Percentiles rank a stretch among this genome's conserved stretches.
These are phyloP conservation scores for Exophiala oligosperma DNA, from an alignment of 2,329 filamentous ascomycete genomes.

Conservation along the genomic window DNA sequence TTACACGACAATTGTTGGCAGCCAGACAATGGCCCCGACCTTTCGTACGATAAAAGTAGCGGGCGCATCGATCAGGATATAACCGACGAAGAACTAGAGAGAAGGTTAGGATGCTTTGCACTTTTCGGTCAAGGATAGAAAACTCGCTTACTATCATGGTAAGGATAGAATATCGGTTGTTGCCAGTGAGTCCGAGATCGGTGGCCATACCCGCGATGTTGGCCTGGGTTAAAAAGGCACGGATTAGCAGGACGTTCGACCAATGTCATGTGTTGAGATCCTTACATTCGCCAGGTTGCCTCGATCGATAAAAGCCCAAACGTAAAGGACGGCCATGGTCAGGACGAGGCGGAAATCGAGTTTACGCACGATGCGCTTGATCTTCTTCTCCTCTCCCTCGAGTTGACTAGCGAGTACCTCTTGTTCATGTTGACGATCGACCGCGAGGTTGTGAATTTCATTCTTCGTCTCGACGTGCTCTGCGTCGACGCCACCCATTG, in stretches of 20 bases:
- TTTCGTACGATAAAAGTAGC: constrained; percentile 33
- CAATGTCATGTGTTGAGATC: background rate
- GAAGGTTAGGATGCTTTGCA: too few species aligned
- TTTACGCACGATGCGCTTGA: constrained; percentile 7
- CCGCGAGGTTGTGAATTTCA: background rate
- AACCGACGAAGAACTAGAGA: constrained; percentile 33
- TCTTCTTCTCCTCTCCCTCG: constrained; percentile 3
- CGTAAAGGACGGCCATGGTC: constrained; percentile 9
- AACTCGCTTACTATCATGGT: constrained; percentile 24
- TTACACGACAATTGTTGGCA: constrained; percentile 23
- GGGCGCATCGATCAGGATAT: constrained; percentile 33
- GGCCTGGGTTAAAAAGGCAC: constrained; percentile 25
- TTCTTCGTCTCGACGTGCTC: background rate
- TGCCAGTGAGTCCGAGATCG: constrained; percentile 41
- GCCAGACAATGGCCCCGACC: constrained; percentile 28
- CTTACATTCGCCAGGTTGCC: constrained; percentile 45
- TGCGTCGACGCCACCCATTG: background rate
- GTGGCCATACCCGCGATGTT: constrained; percentile 43
- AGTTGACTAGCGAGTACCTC: background rate
- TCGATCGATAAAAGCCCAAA: constrained; percentile 42
- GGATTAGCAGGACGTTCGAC: background rate
- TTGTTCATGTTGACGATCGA: background rate
- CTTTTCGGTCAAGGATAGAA: too few species aligned
- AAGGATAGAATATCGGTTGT: constrained; percentile 35
- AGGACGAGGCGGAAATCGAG: constrained; percentile 9